Base-by-base conservation (phyloP, 148 eudicot species). In the Rhododendron ferrugineum region DNA sequence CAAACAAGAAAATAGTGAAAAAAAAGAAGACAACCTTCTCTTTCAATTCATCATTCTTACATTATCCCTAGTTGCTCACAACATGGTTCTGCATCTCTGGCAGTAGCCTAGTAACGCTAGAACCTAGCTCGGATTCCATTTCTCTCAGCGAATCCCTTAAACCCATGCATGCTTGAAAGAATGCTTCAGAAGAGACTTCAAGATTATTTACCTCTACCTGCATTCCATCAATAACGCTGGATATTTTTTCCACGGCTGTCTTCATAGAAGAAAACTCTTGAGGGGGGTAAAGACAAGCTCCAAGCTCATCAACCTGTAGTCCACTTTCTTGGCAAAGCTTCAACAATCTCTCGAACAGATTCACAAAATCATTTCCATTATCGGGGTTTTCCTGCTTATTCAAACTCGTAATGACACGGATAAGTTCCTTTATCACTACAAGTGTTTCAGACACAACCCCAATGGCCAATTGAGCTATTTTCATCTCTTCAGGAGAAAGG, bases 241-340 rank as follows among this genome's bases (percentile, higher is more conserved):
- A 86, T 28, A 97, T 88, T 49, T 89, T 88, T 22, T 85, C 89
- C 54, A 90, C 80, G 26, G 91, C 94, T 52, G 88, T 86, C 82
- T 82, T 87, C 66, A 97, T 92, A 42, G 93, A 89, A 18, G 93
- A 75, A 75, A 85, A 80, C 85, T 97, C 98, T 89, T 95, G 98
- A 30, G 98, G 98, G 14, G 99, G 99, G 86, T 97, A 97, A 73
- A 97, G 91, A 89, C 93, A 93, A 82, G 99, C 99, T 74, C 99
- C 99, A 44, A 97, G 91, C 88, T 95, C 98, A 84, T 97, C 98
- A 46, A 93, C 91, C 88, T 92, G 92, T n/a, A 87, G 84, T 56
- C 95, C 94, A 56, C 89, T 87, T 73, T 83, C 90, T 83, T 92
- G 95, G 79, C 91, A 92, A 11, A 91, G 93, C 92, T 86, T 90